Conservation (phyloP, 371 early-diverging fungal species). For the Rhizopus stolonifer region DNA sequence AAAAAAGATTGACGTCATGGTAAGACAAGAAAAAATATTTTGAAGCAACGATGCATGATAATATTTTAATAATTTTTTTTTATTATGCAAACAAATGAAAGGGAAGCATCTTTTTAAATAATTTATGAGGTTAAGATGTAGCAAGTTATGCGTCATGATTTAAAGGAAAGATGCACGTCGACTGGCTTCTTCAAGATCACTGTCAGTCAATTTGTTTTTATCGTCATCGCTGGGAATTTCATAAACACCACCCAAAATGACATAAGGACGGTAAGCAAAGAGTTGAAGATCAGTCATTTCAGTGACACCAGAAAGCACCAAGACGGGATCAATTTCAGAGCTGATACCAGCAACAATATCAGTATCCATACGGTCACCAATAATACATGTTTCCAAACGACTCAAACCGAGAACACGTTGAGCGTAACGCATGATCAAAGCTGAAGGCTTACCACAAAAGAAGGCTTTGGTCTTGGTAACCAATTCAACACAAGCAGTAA, state of each 20-base stretch:
- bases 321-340: constrained; percentile 63
- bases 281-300: constrained; percentile 50
- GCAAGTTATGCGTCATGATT: background rate
- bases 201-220: constrained; percentile 36
- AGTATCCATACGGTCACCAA: constrained; percentile 75
- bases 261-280: constrained; percentile 62
- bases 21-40: too few species aligned
- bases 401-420: constrained; percentile 55
- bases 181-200: constrained; percentile 45
- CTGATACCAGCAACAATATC: constrained; percentile 61
- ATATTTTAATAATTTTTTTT: background rate
- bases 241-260: constrained; percentile 61
- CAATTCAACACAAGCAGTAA: constrained; percentile 59
- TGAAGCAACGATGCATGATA: background rate
- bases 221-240: constrained; percentile 54
- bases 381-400: constrained; percentile 65
- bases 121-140: background rate
- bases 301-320: constrained; percentile 66
- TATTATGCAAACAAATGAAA: constrained; percentile 1
- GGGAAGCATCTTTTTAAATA: background rate
- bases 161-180: constrained; percentile 29
- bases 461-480: constrained; percentile 70
- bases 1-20: background rate
- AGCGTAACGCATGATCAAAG: constrained; percentile 69
- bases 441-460: constrained; percentile 66